Evolutionary conservation across 1,139 yeast genomes (phyloP), one percentile per base, ranked within the genome.

Genomic region (Scheffersomyces segobiensis): DNA sequence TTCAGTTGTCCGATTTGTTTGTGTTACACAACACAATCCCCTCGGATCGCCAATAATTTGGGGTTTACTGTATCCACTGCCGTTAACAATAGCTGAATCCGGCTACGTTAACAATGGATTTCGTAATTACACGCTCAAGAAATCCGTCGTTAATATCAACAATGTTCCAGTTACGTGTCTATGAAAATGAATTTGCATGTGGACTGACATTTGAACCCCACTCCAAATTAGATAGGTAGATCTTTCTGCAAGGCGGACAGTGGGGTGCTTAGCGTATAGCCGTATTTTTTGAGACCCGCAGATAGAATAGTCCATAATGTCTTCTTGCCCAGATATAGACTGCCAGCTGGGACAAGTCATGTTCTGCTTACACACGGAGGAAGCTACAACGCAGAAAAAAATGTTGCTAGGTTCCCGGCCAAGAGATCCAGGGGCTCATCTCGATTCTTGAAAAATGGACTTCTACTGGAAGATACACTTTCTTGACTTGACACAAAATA

Each of bases 1-100:
- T 73, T 67, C 66, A 67, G 77, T 73, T 73, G 76, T 70, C 75
- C 68, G 75, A 70, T 71, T 72, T 72, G 73, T 71, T 62, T 57
- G 26, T 47, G 49, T 47, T 47, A 18, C 42, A 32, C 19, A 18
- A 47, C 49, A 47, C 39, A 24, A 18, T 32, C 46, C 47, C 54
- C 21, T 46, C 50, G n/a, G n/a, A n/a, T n/a, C n/a, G n/a, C n/a
- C n/a, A n/a, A n/a, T n/a, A n/a, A n/a, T n/a, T n/a, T n/a, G n/a
- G n/a, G n/a, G n/a, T n/a, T n/a, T n/a, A n/a, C n/a, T n/a, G n/a
- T n/a, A n/a, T n/a, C n/a, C n/a, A n/a, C n/a, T n/a, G n/a, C n/a
- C n/a, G n/a, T n/a, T 32, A 32, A 32, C 42, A 10, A 32, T 12
- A 4, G 14, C 42, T 32, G 17, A 17, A 32, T 32, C 42, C 42